These are phyloP conservation scores for Vitis hybrid DNA, from an alignment of 177 flowering plant genomes.

Conservation along the genomic window DNA sequence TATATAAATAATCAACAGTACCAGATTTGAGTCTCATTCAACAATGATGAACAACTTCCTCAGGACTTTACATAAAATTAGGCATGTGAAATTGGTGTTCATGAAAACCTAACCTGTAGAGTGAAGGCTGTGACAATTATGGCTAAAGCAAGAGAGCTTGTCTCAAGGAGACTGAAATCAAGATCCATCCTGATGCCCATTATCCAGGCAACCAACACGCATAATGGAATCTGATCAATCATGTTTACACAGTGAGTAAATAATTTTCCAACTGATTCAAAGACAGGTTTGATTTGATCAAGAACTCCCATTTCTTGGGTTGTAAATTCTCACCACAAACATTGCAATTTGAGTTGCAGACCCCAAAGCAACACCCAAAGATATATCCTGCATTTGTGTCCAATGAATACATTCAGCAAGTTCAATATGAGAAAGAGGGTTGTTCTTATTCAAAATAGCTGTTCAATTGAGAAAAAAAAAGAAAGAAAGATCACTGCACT, in stretches of 20 bases:
- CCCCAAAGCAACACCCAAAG: conserved; percentile 89
- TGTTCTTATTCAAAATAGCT: neutral
- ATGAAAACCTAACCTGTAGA: conserved; percentile 54
- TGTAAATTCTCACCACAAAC: conserved; percentile 71
- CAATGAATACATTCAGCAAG: conserved; percentile 1
- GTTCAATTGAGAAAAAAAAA: neutral
- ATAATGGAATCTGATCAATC: conserved; percentile 60
- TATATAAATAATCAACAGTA: conserved; percentile 3
- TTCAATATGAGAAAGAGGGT: neutral
- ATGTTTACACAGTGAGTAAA: neutral
- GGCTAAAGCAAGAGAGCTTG: conserved; percentile 70
- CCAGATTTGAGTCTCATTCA: no score
- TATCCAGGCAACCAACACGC: conserved; percentile 71
- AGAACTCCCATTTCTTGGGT: neutral
- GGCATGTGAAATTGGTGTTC: neutral
- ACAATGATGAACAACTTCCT: neutral
- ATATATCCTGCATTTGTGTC: conserved; percentile 67
- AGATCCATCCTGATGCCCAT: conserved; percentile 82
- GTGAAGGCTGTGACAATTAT: conserved; percentile 69
- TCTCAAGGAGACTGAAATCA: conserved; percentile 71
- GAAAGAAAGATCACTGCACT: no score
- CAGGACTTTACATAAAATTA: neutral
- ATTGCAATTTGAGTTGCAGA: conserved; percentile 90
- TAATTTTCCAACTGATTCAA: neutral
- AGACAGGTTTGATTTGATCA: neutral